phyloP scores from a whole-genome alignment of 352 stramenopile genomes.

The Phytophthora megakarya region DNA sequence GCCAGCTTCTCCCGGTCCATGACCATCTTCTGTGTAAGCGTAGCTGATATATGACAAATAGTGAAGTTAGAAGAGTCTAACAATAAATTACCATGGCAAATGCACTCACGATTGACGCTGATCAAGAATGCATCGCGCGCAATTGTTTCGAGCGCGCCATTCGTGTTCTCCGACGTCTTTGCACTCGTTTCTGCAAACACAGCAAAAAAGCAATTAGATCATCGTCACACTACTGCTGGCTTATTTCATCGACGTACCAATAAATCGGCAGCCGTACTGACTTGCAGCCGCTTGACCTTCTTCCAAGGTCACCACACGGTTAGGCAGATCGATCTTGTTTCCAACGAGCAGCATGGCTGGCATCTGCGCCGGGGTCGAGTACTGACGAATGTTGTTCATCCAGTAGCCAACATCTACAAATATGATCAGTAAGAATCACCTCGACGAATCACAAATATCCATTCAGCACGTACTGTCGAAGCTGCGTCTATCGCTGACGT shows the following conservation, averaged over 20 bases:
- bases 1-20: constrained; percentile 81
- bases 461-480: constrained; percentile 87
- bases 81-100: too few species aligned
- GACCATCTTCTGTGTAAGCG: constrained; percentile 78
- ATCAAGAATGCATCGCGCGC: constrained; percentile 86
- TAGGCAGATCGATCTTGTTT: constrained; percentile 93
- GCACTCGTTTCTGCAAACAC: constrained; percentile 79
- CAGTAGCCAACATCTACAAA: constrained; percentile 91
- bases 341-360: constrained; percentile 88
- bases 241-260: constrained; percentile 49
- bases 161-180: constrained; percentile 89
- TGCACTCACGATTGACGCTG: constrained; percentile 80
- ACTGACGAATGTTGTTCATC: constrained; percentile 96
- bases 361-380: constrained; percentile 74
- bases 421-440: constrained; percentile 21
- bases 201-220: constrained; percentile 19
- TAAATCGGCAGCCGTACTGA: constrained; percentile 88
- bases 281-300: constrained; percentile 81
- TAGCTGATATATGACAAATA: too few species aligned
- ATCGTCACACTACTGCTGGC: not conserved
- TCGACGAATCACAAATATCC: constrained; percentile 3
- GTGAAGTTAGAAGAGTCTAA: too few species aligned
- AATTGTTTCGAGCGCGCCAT: constrained; percentile 86
- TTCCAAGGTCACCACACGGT: constrained; percentile 77
- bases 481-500: constrained; percentile 90